Conservation (phyloP, 2,329 filamentous ascomycete genomes). For the Ilyonectria destructans region DNA sequence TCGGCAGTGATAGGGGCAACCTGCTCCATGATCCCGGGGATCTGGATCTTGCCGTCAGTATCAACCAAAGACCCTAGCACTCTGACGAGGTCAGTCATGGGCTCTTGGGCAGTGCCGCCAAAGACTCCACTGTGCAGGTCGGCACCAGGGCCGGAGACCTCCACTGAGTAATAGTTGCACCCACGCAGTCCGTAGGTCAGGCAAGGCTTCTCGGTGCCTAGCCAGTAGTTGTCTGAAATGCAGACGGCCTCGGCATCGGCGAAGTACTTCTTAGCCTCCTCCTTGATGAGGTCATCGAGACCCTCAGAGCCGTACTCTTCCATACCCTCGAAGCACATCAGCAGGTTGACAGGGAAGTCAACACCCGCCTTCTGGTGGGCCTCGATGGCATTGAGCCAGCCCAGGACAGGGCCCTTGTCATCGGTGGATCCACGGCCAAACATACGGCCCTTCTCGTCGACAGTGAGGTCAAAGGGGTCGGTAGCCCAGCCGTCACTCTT, state of each 20-base stretch:
- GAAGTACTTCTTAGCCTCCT: constrained; percentile 94
- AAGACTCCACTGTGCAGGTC: constrained; percentile 98
- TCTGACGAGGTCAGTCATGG: constrained; percentile 95
- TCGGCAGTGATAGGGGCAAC: constrained; percentile 91
- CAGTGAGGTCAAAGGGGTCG: constrained; percentile 89
- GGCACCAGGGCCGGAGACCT: constrained; percentile 90
- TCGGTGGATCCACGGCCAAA: constrained; percentile 96
- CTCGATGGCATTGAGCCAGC: constrained; percentile 98
- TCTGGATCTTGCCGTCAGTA: constrained; percentile 91
- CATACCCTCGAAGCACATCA: constrained; percentile 99
- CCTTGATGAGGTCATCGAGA: constrained; percentile 93
- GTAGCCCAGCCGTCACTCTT: constrained; percentile 96
- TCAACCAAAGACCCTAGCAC: constrained; percentile 90
- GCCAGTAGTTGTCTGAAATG: constrained; percentile 99
- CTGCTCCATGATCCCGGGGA: constrained; percentile 94
- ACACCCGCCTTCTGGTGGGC: constrained; percentile 95
- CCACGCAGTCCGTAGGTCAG: constrained; percentile 97
- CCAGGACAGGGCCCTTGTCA: constrained; percentile 97
- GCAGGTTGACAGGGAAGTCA: constrained; percentile 95
- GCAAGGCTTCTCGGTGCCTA: constrained; percentile 98
- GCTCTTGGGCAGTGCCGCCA: constrained; percentile 95
- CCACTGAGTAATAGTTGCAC: constrained; percentile 97
- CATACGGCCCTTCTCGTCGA: constrained; percentile 95
- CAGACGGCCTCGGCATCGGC: constrained; percentile 96
- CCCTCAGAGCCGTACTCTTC: constrained; percentile 99